A percentile compares a stretch with the other conserved stretches of the same genome.
phyloP scores from a whole-genome alignment of 1,284 basidiomycete genomes.

The Apiotrichum gracile region DNA sequence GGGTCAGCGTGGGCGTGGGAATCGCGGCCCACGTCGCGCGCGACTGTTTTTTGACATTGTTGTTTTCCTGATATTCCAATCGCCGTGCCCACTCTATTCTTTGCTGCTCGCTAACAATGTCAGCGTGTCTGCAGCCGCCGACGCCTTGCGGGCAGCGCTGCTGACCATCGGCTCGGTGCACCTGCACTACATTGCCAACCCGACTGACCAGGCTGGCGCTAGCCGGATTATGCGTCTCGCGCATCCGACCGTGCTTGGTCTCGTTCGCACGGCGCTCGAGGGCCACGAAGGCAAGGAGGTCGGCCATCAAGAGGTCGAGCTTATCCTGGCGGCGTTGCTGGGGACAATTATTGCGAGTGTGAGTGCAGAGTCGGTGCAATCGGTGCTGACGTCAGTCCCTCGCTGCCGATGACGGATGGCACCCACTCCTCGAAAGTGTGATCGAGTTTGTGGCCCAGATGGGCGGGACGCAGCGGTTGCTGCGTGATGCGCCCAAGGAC shows the following conservation, averaged over 20 bases:
- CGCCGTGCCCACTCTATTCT: background rate
- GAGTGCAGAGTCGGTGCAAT: conserved; percentile 13
- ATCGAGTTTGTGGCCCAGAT: conserved; percentile 28
- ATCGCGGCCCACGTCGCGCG: too few species aligned
- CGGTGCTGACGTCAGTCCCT: conserved; percentile 20
- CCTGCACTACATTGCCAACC: conserved; percentile 27
- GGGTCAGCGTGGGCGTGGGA: too few species aligned
- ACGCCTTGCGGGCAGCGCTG: conserved; percentile 32
- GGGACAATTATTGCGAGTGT: conserved; percentile 36
- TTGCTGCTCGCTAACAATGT: background rate
- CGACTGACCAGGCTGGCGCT: conserved; percentile 23
- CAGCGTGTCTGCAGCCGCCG: conserved; percentile 25
- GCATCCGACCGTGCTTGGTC: conserved; percentile 20
- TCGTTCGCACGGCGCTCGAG: conserved; percentile 22
- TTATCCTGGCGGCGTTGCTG: conserved; percentile 32
- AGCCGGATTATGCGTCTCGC: conserved; percentile 22
- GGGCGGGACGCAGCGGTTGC: conserved; percentile 30
- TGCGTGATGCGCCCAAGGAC: conserved; percentile 23
- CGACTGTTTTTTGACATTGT: too few species aligned
- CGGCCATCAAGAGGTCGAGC: conserved; percentile 25
- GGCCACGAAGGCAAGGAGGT: conserved; percentile 15
- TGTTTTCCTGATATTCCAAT: too few species aligned
- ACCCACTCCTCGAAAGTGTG: conserved; percentile 31
- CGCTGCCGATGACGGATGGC: conserved; percentile 38
- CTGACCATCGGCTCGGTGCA: conserved; percentile 37